These are phyloP conservation scores for Heteromeles arbutifolia DNA, from an alignment of 306 rosid genomes.

Conservation along the genomic window DNA sequence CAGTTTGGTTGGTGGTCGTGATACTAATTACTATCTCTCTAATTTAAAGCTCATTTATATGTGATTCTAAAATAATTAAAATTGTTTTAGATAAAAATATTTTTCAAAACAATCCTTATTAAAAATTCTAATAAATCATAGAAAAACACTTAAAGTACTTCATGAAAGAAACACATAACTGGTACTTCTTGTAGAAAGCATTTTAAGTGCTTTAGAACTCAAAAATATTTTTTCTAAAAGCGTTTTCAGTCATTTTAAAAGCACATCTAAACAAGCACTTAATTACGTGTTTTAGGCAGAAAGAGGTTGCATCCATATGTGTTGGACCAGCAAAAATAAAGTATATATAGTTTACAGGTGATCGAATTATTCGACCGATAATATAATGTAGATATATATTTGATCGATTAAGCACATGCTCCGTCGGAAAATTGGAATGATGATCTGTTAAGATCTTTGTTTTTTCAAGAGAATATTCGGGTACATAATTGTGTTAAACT, in stretches of 20 bases:
- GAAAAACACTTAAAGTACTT: rapidly evolving
- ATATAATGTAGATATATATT: background rate
- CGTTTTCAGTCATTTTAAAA: too few relatives aligned
- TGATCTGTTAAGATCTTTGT: background rate
- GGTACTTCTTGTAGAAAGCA: too few relatives aligned
- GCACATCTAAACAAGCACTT: background rate
- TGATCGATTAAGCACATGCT: background rate
- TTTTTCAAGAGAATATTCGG: background rate
- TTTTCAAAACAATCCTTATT: too few relatives aligned
- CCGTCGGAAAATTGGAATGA: background rate
- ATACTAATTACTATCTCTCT: background rate
- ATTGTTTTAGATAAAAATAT: too few relatives aligned
- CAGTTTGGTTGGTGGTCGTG: background rate
- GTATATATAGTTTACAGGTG: background rate
- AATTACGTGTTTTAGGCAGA: background rate
- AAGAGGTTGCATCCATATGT: background rate
- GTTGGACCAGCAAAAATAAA: background rate
- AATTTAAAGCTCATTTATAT: background rate
- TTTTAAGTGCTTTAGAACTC: rapidly evolving
- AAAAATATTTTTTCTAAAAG: too few relatives aligned
- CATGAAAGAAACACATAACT: too few relatives aligned
- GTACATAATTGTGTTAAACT: background rate
- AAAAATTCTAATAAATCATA: too few relatives aligned
- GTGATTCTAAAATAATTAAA: too few relatives aligned
- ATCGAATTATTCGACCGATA: background rate